phyloP scores from a whole-genome alignment of 352 stramenopile species.

The Phytophthora chlamydospora region DNA sequence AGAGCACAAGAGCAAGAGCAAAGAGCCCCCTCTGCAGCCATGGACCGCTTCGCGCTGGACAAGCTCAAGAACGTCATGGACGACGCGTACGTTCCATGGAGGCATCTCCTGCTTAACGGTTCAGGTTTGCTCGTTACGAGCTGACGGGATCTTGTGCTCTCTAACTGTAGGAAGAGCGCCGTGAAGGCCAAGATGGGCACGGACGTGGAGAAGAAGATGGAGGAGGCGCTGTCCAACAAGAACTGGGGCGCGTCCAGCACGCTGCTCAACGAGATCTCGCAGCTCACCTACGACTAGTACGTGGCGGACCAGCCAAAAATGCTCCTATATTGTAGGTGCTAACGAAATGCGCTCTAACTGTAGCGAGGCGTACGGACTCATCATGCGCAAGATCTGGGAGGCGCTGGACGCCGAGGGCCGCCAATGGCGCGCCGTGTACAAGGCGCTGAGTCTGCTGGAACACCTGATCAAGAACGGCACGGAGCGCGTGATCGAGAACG shows the following conservation, averaged over 20 bases:
- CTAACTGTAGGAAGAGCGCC: constrained; percentile 69
- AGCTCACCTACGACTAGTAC: constrained; percentile 97
- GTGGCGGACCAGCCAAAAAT: constrained; percentile 1
- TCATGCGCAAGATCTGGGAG: constrained; percentile 97
- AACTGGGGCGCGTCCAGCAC: constrained; percentile 99
- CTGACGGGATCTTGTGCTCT: constrained; percentile 11
- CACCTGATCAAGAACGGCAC: constrained; percentile 98
- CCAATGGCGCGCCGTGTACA: constrained; percentile 98
- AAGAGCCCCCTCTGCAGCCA: constrained; percentile 29
- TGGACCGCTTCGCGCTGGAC: constrained; percentile 88
- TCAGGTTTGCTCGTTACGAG: background rate
- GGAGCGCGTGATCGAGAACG: constrained; percentile 98
- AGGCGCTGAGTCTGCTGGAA: constrained; percentile 95
- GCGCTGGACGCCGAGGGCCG: constrained; percentile 86
- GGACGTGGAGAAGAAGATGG: constrained; percentile 89
- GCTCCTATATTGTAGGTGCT: no score
- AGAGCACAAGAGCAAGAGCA: constrained; percentile 5
- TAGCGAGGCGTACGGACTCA: constrained; percentile 88
- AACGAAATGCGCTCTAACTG: constrained; percentile 14
- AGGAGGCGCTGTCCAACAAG: constrained; percentile 98
- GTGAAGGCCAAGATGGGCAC: constrained; percentile 89
- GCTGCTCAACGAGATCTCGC: constrained; percentile 97
- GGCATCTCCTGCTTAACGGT: background rate
- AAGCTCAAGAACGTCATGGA: constrained; percentile 90
- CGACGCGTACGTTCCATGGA: constrained; percentile 71